These are phyloP conservation scores for Polychaeton citri DNA, from an alignment of 2,329 filamentous ascomycete genomes.

Conservation along the genomic window DNA sequence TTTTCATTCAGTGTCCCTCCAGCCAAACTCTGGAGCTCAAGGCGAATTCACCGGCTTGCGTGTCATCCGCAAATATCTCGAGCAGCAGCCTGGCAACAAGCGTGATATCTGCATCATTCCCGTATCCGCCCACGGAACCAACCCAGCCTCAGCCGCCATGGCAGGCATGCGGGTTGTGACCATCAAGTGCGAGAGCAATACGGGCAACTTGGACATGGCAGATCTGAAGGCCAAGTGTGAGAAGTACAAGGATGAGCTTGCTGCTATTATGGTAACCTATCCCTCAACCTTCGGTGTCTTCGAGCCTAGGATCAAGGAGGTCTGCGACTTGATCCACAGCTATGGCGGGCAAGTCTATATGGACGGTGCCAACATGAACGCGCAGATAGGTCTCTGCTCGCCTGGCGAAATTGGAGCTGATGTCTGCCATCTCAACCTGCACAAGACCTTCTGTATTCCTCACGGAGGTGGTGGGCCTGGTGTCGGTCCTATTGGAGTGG, in stretches of 20 bases:
- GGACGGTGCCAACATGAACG: conserved; percentile 98
- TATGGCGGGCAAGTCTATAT: conserved; percentile 93
- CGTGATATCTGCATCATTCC: conserved; percentile 91
- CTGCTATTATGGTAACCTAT: conserved; percentile 94
- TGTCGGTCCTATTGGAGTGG: conserved; percentile 87
- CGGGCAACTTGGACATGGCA: conserved; percentile 76
- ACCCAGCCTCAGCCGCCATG: conserved; percentile 91
- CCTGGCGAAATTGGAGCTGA: conserved; percentile 92
- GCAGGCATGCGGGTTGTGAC: conserved; percentile 87
- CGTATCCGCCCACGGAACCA: conserved; percentile 89
- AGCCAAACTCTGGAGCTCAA: conserved; percentile 92
- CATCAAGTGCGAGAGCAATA: conserved; percentile 76
- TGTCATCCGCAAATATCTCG: conserved; percentile 73
- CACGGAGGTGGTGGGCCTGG: conserved; percentile 90
- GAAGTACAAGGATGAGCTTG: conserved; percentile 73
- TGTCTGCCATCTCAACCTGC: conserved; percentile 91
- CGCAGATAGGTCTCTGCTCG: conserved; percentile 88
- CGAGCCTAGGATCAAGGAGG: conserved; percentile 76
- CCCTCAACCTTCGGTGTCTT: conserved; percentile 92
- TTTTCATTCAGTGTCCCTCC: conserved; percentile 77
- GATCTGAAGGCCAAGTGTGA: conserved; percentile 82
- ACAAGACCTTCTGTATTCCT: conserved; percentile 98
- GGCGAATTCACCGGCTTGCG: conserved; percentile 87
- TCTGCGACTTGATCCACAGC: conserved; percentile 72
- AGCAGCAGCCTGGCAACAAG: conserved; percentile 51